Percentiles rank a stretch among this genome's conserved stretches.
Evolutionary conservation across 2,329 filamentous ascomycete genomes (phyloP).

Genomic region (Herpomyces periplanetae): DNA sequence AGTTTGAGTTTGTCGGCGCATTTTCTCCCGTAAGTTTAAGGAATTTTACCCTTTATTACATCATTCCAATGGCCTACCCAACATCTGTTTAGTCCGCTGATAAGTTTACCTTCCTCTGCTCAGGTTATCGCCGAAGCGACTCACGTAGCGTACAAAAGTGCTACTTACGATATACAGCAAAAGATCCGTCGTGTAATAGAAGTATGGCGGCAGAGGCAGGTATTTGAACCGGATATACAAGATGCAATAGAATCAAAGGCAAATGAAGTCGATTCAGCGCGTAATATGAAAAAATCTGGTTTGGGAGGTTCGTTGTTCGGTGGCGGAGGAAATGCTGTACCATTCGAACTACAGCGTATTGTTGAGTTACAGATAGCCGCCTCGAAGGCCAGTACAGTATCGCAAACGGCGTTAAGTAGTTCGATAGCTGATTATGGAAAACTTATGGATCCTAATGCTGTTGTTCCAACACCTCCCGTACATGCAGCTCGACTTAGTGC

Average conservation of each 20-base stretch:
- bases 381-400: constrained; percentile 25
- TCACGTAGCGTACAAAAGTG: constrained; percentile 56
- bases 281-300: too few species aligned
- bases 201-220: constrained; percentile 45
- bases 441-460: constrained; percentile 25
- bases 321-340: constrained; percentile 10
- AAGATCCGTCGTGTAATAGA: constrained; percentile 67
- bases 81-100: background rate
- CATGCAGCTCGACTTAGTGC: constrained; percentile 62
- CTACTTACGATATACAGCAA: constrained; percentile 42
- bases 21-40: constrained; percentile 25
- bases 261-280: constrained; percentile 25
- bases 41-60: constrained; percentile 1
- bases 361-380: constrained; percentile 30
- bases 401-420: constrained; percentile 22
- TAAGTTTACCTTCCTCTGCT: constrained; percentile 4
- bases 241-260: constrained; percentile 38
- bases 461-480: constrained; percentile 42
- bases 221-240: constrained; percentile 48
- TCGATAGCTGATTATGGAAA: constrained; percentile 56
- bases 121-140: constrained; percentile 59
- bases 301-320: background rate
- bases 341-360: constrained; percentile 36
- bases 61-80: background rate
- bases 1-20: constrained; percentile 62